Conservation (phyloP, 495 filamentous ascomycete species). For the Neurospora africana region DNA sequence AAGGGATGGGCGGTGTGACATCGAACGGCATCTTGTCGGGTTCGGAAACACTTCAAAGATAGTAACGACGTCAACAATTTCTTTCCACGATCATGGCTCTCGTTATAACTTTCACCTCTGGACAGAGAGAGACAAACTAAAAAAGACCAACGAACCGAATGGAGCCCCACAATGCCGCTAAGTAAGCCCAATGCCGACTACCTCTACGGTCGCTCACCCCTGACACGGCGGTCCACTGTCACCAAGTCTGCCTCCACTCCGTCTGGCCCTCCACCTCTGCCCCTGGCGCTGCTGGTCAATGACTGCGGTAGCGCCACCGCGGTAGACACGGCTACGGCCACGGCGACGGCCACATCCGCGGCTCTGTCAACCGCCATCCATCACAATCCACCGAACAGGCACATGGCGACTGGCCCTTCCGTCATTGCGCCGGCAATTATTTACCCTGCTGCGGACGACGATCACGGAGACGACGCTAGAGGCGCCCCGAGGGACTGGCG, state of each 20-base stretch:
- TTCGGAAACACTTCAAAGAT: background rate
- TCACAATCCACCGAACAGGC: background rate
- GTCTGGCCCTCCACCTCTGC: background rate
- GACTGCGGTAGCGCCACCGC: background rate
- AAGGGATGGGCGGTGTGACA: background rate
- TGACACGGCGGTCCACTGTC: background rate
- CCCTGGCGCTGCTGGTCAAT: background rate
- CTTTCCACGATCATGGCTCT: background rate
- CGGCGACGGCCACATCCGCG: slow-evolving; percentile 13
- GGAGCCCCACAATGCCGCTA: background rate
- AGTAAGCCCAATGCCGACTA: background rate
- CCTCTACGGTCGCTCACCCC: background rate
- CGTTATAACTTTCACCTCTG: background rate
- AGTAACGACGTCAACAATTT: background rate
- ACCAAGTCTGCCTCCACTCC: background rate
- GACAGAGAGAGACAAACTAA: background rate
- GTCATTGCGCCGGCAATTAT: slow-evolving; percentile 1
- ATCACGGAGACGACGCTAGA: slow-evolving; percentile 1
- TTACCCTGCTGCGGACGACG: slow-evolving; percentile 2
- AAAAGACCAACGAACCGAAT: background rate
- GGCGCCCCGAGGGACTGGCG: background rate
- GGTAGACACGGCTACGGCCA: slow-evolving; percentile 6
- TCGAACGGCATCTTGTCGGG: background rate
- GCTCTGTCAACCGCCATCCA: slow-evolving; percentile 4
- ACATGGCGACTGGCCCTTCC: slow-evolving; percentile 8